Evolutionary conservation across 352 stramenopile species (phyloP).

Genomic region (Albugo laibachii): DNA sequence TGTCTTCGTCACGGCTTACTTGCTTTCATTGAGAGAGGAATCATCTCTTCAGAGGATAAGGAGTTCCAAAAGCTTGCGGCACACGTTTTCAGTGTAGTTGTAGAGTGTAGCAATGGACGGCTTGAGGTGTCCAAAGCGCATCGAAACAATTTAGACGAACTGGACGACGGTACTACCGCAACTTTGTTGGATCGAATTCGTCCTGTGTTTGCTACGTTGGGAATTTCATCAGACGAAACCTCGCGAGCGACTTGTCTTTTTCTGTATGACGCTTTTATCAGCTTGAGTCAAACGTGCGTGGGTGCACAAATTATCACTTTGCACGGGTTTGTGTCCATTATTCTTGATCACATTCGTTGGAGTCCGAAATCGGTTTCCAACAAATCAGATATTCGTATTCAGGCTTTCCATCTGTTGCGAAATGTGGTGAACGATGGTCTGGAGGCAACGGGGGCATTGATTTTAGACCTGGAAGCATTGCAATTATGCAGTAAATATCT

Average conservation of each 20-base stretch:
- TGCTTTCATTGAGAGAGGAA: slow-evolving; percentile 27
- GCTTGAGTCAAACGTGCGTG: slow-evolving; percentile 18
- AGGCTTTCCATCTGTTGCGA: slow-evolving; percentile 35
- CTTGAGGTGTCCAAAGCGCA: too few species aligned
- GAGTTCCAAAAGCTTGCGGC: slow-evolving; percentile 33
- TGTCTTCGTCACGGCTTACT: slow-evolving; percentile 34
- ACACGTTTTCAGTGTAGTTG: slow-evolving; percentile 30
- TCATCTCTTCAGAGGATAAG: slow-evolving; percentile 9
- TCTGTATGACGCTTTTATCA: slow-evolving; percentile 33
- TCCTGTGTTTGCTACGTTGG: slow-evolving; percentile 16
- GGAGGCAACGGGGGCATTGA: slow-evolving; percentile 20
- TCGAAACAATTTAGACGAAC: slow-evolving; percentile 8
- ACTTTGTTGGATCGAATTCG: slow-evolving; percentile 19
- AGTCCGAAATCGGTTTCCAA: not conserved
- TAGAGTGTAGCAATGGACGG: too few species aligned
- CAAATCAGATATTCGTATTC: slow-evolving; percentile 16
- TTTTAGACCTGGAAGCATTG: slow-evolving; percentile 30
- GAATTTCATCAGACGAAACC: too few species aligned
- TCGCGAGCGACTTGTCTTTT: slow-evolving; percentile 11
- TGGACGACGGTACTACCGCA: slow-evolving; percentile 16
- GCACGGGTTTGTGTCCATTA: slow-evolving; percentile 21
- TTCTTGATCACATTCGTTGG: slow-evolving; percentile 31
- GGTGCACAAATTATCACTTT: slow-evolving; percentile 26
- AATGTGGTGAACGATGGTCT: slow-evolving; percentile 44
- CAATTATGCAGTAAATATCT: slow-evolving; percentile 21